Base-by-base conservation (phyloP, 2,329 filamentous ascomycete genomes). In the Colletotrichum spaethianum region DNA sequence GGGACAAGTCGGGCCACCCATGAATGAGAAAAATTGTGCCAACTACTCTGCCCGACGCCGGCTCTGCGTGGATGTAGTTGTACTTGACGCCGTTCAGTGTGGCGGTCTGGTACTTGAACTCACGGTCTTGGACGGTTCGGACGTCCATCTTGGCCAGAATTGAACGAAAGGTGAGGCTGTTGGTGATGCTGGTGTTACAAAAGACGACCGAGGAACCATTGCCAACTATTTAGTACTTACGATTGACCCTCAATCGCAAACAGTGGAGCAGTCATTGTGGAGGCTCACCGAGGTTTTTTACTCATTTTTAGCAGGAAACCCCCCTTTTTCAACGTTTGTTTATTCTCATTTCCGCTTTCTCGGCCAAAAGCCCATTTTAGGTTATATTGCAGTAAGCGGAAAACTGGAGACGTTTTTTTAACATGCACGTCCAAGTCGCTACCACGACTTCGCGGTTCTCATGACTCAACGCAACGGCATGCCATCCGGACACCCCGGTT, bases 1-100 rank as follows among this genome's bases (percentile, higher is more conserved):
- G 88, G 3, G 89, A 88, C 11, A 94, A 81, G 80, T 95, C 93
- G 1, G 93, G 93, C 83, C 90, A 94, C 74, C 93, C 93, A 80
- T 93, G 91, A 76, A 92, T 66, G 69, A 78, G 75, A 67, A 88
- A 80, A 48, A 86, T 80, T 5, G 85, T 87, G 57, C 80, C 83
- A 40, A 78, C 75, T 12, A 80, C 80, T 14, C 56, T 33, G 46
- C 79, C 77, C 18, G 77, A 75, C 69, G 75, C 62, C 1, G 88
- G 86, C 68, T 85, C 83, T 33, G 83, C 84, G 33, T 88, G 79
- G 72, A 89, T 82, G 77, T 90, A 91, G 78, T 86, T 89, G 82
- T 95, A 95, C 33, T 84, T 91, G 72, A 87, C 85, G 63, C 90
- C 91, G 76, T 71, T 73, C 36, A 70, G 50, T 4, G n/a, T 63